Evolutionary conservation across 331 rosid species (phyloP), one percentile per base, ranked within the genome.

Genomic region (Quercus lobata): DNA sequence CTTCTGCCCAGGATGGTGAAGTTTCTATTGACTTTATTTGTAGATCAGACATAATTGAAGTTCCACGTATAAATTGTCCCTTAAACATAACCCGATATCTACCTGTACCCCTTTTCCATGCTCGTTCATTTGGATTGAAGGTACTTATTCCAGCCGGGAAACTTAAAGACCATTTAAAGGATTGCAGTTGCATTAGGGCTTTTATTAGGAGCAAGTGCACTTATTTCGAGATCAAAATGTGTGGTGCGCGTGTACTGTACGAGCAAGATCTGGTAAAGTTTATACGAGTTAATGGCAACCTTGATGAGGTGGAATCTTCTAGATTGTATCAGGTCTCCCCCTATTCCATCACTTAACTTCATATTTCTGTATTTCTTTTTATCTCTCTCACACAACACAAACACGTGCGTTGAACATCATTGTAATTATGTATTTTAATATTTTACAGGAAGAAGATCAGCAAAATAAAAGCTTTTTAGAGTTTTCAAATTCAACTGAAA

Each of bases 31-130:
- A 61, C 35, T 15, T 61, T 44, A 2, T 44, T 7, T 44, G 52
- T 61, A 1, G n/a, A 3, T 77, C 77, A 57, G 4, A 4, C 18
- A 65, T 60, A 5, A 0, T 1, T 29, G 65, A 1, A 54, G 78
- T 18, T 65, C 10, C 6, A 35, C 2, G 2, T 3, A 18, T 53
- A 7, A 32, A 16, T 1, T 8, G 21, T 12, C 16, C 57, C 1
- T 0, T 72, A 12, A 1, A 54, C 1, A 0, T 35, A 5, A 3
- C 44, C 0, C 1, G 2, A 6, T 0, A 0, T 0, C 6, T 25
- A 5, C 3, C 3, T 44, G 11, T 0, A 44, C 1, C 0, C 52
- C 0, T 10, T 0, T 44, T 12, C 56, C 2, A 1, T 0, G 10
- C 0, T 5, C 65, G 71, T 4, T 72, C 71, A 3, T 32, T 2